Evolutionary conservation across 352 stramenopile genomes (phyloP).

Genomic region (Peronospora farinosa): DNA sequence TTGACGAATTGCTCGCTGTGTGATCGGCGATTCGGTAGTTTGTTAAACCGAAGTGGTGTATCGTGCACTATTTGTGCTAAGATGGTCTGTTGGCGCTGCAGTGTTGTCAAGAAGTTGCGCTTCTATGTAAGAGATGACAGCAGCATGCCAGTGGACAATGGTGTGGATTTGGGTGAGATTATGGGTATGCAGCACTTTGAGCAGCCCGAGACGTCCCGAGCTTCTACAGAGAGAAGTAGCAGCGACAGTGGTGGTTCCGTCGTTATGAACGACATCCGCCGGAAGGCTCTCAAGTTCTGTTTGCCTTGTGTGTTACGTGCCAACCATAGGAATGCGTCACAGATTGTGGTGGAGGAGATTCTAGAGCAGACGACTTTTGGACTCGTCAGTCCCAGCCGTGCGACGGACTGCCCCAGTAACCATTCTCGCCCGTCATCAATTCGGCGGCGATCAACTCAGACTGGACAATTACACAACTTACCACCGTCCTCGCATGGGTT

Average conservation of each 20-base stretch:
- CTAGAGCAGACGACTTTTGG: slow-evolving; percentile 21
- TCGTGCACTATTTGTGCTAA: slow-evolving; percentile 32
- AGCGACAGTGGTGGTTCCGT: slow-evolving; percentile 13
- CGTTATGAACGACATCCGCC: slow-evolving; percentile 32
- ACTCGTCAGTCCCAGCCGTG: slow-evolving; percentile 17
- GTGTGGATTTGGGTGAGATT: slow-evolving; percentile 18
- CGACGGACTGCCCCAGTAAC: slow-evolving; percentile 10
- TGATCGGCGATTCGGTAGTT: slow-evolving; percentile 23
- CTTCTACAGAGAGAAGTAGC: slow-evolving; percentile 24
- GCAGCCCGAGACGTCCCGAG: slow-evolving; percentile 21
- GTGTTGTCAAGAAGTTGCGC: slow-evolving; percentile 44
- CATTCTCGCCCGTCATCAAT: slow-evolving; percentile 18
- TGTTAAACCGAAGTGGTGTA: slow-evolving; percentile 30
- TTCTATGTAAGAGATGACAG: slow-evolving; percentile 29
- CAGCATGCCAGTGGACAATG: neutral
- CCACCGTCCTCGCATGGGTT: slow-evolving; percentile 13
- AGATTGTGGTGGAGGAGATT: slow-evolving; percentile 43
- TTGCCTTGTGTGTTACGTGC: slow-evolving; percentile 37
- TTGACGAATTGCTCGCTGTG: slow-evolving; percentile 35
- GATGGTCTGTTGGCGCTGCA: slow-evolving; percentile 42
- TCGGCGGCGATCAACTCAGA: slow-evolving; percentile 25
- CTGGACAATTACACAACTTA: slow-evolving; percentile 15
- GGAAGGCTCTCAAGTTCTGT: slow-evolving; percentile 48
- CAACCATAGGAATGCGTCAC: slow-evolving; percentile 34
- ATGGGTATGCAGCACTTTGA: slow-evolving; percentile 27